phyloP scores from a whole-genome alignment of 345 rosid genomes.

The Eucalyptus cloeziana region DNA sequence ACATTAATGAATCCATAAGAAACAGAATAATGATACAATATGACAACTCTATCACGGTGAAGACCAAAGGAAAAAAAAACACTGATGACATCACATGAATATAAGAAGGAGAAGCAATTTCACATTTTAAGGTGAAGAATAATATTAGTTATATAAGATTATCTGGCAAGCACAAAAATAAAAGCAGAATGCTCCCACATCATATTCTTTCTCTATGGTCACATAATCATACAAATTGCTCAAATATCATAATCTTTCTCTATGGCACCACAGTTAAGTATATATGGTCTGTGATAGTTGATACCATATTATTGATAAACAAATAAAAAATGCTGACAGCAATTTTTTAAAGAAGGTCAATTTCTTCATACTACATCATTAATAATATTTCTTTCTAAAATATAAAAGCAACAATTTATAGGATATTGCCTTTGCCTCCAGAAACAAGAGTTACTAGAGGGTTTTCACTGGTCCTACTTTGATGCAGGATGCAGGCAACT shows the following conservation, averaged over 20 bases:
- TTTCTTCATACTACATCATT: not conserved
- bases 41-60: not conserved
- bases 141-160: not conserved
- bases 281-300: not conserved
- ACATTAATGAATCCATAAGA: not conserved
- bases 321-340: not conserved
- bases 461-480: not conserved
- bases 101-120: not conserved
- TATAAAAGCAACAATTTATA: not conserved
- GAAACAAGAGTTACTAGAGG: not conserved
- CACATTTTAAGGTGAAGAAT: not conserved
- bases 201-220: not conserved
- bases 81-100: not conserved
- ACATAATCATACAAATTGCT: not conserved
- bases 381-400: not conserved
- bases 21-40: not conserved
- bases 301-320: not conserved
- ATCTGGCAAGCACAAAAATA: not conserved
- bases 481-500: not conserved
- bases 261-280: not conserved
- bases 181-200: not conserved
- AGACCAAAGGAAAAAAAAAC: not conserved
- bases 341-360: not conserved
- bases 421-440: not conserved
- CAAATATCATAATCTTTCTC: not conserved